Evolutionary conservation across 257 asterid genomes (phyloP).

Genomic region (Buddleja alternifolia): DNA sequence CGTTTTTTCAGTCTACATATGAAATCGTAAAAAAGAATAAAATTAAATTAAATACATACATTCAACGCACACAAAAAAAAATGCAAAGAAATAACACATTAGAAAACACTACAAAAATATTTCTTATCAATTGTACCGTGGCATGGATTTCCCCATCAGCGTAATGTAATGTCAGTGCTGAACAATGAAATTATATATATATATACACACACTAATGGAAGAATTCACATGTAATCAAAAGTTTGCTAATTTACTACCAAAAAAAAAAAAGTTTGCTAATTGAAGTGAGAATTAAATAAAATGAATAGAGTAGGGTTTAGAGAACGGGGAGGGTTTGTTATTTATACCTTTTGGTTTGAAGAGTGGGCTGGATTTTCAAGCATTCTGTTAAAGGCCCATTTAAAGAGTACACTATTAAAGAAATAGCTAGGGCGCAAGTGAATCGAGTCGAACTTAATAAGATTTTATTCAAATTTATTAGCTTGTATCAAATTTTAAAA

Average conservation of each 20-base stretch:
- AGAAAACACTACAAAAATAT: background rate
- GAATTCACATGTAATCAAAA: background rate
- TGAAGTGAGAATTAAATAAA: background rate
- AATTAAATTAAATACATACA: background rate
- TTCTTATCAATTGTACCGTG: conserved; percentile 30
- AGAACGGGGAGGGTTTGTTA: no score
- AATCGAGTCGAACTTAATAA: no score
- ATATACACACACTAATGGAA: no score
- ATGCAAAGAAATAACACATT: background rate
- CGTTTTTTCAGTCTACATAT: conserved; percentile 48
- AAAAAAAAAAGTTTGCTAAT: background rate
- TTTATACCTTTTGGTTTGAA: background rate
- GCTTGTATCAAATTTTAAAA: no score
- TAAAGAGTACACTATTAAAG: no score
- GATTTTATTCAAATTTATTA: no score
- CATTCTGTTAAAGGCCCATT: no score
- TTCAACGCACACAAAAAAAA: background rate
- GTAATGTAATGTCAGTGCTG: background rate
- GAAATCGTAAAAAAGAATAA: conserved; percentile 9
- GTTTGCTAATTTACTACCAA: no score
- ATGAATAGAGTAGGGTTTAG: conserved; percentile 38
- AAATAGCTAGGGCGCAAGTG: no score
- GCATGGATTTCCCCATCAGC: conserved; percentile 53
- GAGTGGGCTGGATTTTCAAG: background rate
- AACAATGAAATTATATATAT: no score